A percentile compares a stretch with the other conserved stretches of the same genome.
These are phyloP conservation scores for Aspergillus sp. DNA, from an alignment of 2,329 filamentous ascomycete species.

Conservation along the genomic window DNA sequence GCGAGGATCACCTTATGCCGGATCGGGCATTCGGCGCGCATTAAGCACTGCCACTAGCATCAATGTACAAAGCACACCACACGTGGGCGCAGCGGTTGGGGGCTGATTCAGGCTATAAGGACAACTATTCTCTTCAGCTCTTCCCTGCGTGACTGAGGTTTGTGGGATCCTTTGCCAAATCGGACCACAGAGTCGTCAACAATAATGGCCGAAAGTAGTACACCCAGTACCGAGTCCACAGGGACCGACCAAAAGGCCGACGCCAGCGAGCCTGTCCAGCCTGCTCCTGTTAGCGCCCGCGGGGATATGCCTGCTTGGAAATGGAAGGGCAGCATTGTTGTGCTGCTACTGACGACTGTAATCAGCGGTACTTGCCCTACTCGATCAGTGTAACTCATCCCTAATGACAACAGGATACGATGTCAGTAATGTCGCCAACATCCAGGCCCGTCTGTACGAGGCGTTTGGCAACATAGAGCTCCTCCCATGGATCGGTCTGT, in stretches of 20 bases:
- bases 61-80: background rate
- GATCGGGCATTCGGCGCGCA: background rate
- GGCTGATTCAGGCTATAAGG: background rate
- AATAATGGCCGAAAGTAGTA: background rate
- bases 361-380: conserved; percentile 11
- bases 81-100: background rate
- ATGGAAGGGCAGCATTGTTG: conserved; percentile 13
- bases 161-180: background rate
- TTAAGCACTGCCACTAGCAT: background rate
- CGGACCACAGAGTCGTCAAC: too few relatives aligned
- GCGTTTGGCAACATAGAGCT: conserved; percentile 16
- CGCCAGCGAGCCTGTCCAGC: background rate
- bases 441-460: conserved; percentile 16
- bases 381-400: background rate
- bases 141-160: too few relatives aligned
- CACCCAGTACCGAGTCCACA: background rate
- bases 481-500: conserved; percentile 17
- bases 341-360: conserved; percentile 11
- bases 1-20: background rate
- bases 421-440: conserved; percentile 20
- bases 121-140: background rate
- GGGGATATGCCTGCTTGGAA: conserved; percentile 11
- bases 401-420: conserved; percentile 12
- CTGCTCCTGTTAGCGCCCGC: background rate
- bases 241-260: too few relatives aligned